Conservation (phyloP, 352 stramenopile species). For the Pythium sukuiense region DNA sequence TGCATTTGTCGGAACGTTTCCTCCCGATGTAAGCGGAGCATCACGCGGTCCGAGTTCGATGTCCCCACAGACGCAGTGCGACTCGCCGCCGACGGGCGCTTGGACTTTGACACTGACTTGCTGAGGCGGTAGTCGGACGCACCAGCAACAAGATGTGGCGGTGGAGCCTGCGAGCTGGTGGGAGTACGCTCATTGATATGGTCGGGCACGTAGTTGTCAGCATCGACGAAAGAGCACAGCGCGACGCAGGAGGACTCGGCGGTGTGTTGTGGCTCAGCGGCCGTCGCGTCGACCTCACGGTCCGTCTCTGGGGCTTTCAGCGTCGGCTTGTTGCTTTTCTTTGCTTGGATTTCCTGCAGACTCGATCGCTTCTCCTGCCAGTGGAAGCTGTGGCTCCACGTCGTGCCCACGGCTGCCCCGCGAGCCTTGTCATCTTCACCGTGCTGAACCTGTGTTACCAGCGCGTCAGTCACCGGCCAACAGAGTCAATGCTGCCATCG, state of each 20-base stretch:
- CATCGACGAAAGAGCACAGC: conserved; percentile 46
- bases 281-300: neutral
- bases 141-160: neutral
- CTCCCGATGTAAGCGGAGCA: conserved; percentile 46
- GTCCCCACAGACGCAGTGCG: neutral
- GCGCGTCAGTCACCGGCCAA: neutral
- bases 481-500: neutral
- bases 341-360: neutral
- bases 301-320: neutral
- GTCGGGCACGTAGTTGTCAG: conserved; percentile 45
- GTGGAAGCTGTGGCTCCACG: conserved; percentile 47
- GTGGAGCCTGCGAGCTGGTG: neutral
- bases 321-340: neutral
- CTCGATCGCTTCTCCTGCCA: conserved; percentile 48
- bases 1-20: conserved; percentile 65
- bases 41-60: conserved; percentile 31
- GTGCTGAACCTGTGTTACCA: neutral
- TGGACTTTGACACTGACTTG: neutral
- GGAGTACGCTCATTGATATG: neutral
- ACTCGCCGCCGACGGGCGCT: neutral
- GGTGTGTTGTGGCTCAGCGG: neutral
- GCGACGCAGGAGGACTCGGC: conserved; percentile 9
- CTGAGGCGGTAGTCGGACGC: conserved; percentile 10
- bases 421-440: neutral
- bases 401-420: conserved; percentile 24